These are phyloP conservation scores for Colletotrichum nymphaeae DNA, from an alignment of 2,329 filamentous ascomycete genomes.

Conservation along the genomic window DNA sequence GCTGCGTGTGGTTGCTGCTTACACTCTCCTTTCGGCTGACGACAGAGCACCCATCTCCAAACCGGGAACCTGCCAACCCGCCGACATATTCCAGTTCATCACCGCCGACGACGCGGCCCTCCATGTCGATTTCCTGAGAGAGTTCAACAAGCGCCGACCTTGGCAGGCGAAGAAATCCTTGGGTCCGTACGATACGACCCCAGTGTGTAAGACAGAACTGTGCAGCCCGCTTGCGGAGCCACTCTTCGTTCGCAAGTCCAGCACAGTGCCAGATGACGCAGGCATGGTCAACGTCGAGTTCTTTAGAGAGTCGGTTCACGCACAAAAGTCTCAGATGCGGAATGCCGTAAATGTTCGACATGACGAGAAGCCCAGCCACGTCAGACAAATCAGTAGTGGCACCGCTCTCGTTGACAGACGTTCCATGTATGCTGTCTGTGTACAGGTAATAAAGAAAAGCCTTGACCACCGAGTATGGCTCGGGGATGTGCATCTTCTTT, in stretches of 20 bases:
- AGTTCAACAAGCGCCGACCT: conserved; percentile 87
- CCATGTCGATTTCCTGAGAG: conserved; percentile 91
- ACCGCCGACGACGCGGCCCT: conserved; percentile 90
- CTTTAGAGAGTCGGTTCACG: conserved; percentile 88
- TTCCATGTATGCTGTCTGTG: conserved; percentile 84
- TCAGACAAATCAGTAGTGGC: conserved; percentile 84
- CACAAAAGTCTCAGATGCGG: conserved; percentile 91
- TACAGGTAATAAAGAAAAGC: conserved; percentile 97
- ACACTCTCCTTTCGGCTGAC: conserved; percentile 68
- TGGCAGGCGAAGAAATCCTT: conserved; percentile 85
- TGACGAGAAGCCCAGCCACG: conserved; percentile 93
- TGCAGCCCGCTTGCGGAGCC: conserved; percentile 90
- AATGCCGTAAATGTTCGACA: conserved; percentile 99
- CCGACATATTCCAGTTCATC: conserved; percentile 78
- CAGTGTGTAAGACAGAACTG: conserved; percentile 92
- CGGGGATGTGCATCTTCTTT: conserved; percentile 97
- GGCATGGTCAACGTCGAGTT: conserved; percentile 93
- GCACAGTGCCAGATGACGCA: conserved; percentile 97
- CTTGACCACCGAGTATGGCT: conserved; percentile 93
- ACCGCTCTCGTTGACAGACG: conserved; percentile 65
- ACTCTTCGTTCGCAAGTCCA: conserved; percentile 89
- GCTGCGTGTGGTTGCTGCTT: conserved; percentile 68
- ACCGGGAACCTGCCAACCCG: conserved; percentile 60
- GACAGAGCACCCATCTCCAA: conserved; percentile 51
- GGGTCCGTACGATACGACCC: conserved; percentile 91